Base-by-base conservation (phyloP, 345 rosid species). In the Citrus maxima region DNA sequence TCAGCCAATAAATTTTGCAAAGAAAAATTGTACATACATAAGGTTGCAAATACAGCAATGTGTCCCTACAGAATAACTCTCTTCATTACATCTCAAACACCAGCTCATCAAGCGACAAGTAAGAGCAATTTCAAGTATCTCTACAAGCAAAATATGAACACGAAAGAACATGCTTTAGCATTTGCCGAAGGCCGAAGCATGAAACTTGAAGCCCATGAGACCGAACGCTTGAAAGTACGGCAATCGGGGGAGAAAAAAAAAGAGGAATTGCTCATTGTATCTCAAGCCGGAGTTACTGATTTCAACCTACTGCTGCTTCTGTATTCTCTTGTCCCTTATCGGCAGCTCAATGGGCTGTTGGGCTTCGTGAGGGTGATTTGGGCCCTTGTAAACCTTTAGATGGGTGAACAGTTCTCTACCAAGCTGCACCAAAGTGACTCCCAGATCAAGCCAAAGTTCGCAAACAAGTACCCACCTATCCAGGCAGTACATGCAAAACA, bases 401-500 rank as follows among this genome's bases (percentile, higher is more conserved):
- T 96, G 99, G 86, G 91, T 93, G 86, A 96, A 96, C 34, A 96
- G 61, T 72, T 94, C 88, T 83, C 99, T 89, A 25, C 98, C 99
- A 78, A 95, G 98, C 98, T 93, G 96, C 86, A 86, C 19, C 19
- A 66, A 80, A 79, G 76, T 64, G 75, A 58, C 46, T 75, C 9
- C 7, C 30, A 69, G 12, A 6, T 65, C 49, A 7, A 66, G 46
- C 18, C 22, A 7, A 37, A 70, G 73, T 28, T 51, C 7, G 28
- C 25, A 32, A 67, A 35, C 37, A n/a, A 55, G 66, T 18, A 60
- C 60, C 21, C 51, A 9, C 3, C 59, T n/a, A 71, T 12, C 70
- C 28, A 24, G 10, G 19, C 24, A 72, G 46, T 4, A 21, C 28
- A 25, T 12, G 38, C 9, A 37, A 74, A 2, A 60, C 19, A 25